Base-by-base conservation (phyloP, 2,329 filamentous ascomycete genomes). In the Penicillium expansum region DNA sequence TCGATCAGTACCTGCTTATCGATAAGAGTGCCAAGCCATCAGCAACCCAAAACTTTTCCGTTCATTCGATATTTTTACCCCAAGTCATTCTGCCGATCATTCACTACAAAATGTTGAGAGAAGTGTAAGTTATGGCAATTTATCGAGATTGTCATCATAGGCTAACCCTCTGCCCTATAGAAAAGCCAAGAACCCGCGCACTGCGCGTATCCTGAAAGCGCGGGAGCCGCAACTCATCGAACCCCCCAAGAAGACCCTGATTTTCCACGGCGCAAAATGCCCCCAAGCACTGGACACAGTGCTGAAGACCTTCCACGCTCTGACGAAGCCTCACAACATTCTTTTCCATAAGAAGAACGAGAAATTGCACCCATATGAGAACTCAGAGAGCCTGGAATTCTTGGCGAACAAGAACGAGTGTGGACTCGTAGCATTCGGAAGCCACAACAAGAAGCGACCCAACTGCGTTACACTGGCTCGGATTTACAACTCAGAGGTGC, bases 281-380 rank as follows among this genome's bases (percentile, higher is more conserved):
- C 93, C 90, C 44, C 87, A 93, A 68, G 79, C 94, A 48, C 82
- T 92, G 56, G 87, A 95, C 76, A 88, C 93, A 67, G 90, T 91
- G 56, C 81, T 97, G 60, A 88, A 86, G 65, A 94, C 97, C 69
- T 84, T 99, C 55, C 85, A 91, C 76, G 84, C 90, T 48, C 82
- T 99, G 70, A 92, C 93, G 68, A 87, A 89, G 69, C 92, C 92
- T 2, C 83, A 93, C 60, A 87, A 88, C 62, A 88, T 95, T 76
- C 92, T 92, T 66, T 96, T 99, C 80, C 90, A 86, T 77, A 99
- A 97, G 84, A 97, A 97, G 81, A 99, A 99, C 77, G 83, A 86
- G 59, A 77, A 77, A 66, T 89, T 96, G 68, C 92, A 94, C 76
- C 94, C 94, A 2, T 99, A 99, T 76, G 93, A 97, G 75, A 92